These are phyloP conservation scores for Melaleuca alternifolia DNA, from an alignment of 345 rosid species.

Conservation along the genomic window DNA sequence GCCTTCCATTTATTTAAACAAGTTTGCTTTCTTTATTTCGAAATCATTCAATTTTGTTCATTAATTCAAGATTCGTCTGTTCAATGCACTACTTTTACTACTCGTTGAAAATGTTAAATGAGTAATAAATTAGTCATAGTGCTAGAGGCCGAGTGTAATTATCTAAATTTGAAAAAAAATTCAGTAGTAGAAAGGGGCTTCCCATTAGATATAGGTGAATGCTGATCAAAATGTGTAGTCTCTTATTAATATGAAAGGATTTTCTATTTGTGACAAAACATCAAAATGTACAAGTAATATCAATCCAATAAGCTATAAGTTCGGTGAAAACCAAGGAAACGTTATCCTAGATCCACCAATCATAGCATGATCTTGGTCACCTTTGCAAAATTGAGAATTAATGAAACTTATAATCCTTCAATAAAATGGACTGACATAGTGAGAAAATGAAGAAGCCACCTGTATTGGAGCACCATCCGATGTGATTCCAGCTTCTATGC, in stretches of 20 bases:
- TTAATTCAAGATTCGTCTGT: not conserved
- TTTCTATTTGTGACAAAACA: not conserved
- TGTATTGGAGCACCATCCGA: fast-evolving
- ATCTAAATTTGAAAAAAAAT: not conserved
- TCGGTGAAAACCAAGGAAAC: not conserved
- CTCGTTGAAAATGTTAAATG: not conserved
- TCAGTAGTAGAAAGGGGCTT: not conserved
- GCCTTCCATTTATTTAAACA: not conserved
- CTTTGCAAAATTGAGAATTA: not conserved
- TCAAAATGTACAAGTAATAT: not conserved
- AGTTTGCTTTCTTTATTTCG: not conserved
- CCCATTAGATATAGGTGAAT: not conserved
- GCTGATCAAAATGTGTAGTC: not conserved
- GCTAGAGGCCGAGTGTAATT: not conserved
- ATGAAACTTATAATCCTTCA: not conserved
- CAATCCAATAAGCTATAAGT: not conserved
- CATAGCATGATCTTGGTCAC: not conserved
- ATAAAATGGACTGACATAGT: too few species aligned
- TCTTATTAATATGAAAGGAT: not conserved
- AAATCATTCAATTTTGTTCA: not conserved
- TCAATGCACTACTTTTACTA: fast-evolving
- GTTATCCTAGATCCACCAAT: not conserved
- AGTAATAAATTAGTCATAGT: not conserved
- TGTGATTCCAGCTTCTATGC: fast-evolving
- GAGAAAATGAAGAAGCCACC: not conserved